Conservation (phyloP, 2,329 filamentous ascomycete species). For the Penicillium sp. region DNA sequence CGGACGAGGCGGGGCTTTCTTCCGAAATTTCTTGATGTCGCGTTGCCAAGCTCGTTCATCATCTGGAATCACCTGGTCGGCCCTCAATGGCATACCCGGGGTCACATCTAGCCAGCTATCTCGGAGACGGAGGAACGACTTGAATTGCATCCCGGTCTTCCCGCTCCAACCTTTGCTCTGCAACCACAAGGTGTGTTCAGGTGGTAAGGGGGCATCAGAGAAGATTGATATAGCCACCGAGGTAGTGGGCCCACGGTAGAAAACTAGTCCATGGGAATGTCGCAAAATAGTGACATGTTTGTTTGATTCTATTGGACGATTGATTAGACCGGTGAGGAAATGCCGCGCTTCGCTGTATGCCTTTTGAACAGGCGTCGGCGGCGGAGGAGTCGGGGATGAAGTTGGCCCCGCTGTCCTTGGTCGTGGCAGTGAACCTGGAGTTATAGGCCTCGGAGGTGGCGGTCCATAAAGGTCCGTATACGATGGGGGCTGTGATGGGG, state of each 20-base stretch:
- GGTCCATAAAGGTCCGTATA: slow-evolving; percentile 23
- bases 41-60: slow-evolving; percentile 68
- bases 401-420: slow-evolving; percentile 19
- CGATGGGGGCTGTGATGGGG: slow-evolving; percentile 16
- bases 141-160: slow-evolving; percentile 66
- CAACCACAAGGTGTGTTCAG: slow-evolving; percentile 63
- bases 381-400: slow-evolving; percentile 1
- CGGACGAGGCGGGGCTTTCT: slow-evolving; percentile 51
- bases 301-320: slow-evolving; percentile 63
- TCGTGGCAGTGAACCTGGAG: slow-evolving; percentile 4
- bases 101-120: slow-evolving; percentile 68
- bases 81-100: slow-evolving; percentile 50
- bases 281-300: slow-evolving; percentile 67
- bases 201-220: slow-evolving; percentile 57
- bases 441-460: not conserved
- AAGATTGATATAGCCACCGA: slow-evolving; percentile 66
- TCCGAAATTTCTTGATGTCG: slow-evolving; percentile 64
- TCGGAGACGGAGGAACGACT: slow-evolving; percentile 60
- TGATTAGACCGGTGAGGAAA: slow-evolving; percentile 64
- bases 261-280: slow-evolving; percentile 63
- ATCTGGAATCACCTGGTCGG: slow-evolving; percentile 52
- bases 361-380: slow-evolving; percentile 31
- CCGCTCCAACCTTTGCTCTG: slow-evolving; percentile 69
- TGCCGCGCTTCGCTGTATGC: slow-evolving; percentile 58
- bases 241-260: slow-evolving; percentile 66